These are phyloP conservation scores for Acer yangbiense DNA, from an alignment of 345 rosid species.

Conservation along the genomic window DNA sequence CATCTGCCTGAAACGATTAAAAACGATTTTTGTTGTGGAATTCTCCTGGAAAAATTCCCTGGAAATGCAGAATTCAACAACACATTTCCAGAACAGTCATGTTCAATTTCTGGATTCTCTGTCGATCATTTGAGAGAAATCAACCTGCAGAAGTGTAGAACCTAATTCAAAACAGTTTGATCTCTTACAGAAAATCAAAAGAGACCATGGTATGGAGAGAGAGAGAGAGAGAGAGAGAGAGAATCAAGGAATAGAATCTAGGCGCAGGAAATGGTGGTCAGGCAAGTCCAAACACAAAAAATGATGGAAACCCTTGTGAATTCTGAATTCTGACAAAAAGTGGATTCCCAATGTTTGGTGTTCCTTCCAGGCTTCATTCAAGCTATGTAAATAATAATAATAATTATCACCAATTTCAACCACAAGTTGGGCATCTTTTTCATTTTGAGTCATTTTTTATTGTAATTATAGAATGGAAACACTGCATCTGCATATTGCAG, in stretches of 20 bases:
- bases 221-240: too few relatives aligned
- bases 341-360: constrained; percentile 15
- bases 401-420: not conserved
- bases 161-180: not conserved
- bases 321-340: constrained; percentile 3
- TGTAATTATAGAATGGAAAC: not conserved
- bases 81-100: not conserved
- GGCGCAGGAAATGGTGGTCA: not conserved
- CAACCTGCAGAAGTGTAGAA: not conserved
- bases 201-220: not conserved
- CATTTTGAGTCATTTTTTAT: not conserved
- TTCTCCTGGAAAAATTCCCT: not conserved
- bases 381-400: constrained; percentile 13
- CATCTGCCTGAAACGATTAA: too few relatives aligned
- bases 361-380: constrained; percentile 26
- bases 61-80: not conserved
- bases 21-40: not conserved
- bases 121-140: not conserved
- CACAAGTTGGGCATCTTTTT: constrained; percentile 12
- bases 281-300: constrained; percentile 9
- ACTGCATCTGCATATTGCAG: not conserved
- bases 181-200: not conserved
- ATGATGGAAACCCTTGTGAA: not conserved
- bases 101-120: not conserved
- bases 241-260: constrained; percentile 3